phyloP scores from a whole-genome alignment of 495 filamentous ascomycete species.

The Chlorociboria aeruginascens region DNA sequence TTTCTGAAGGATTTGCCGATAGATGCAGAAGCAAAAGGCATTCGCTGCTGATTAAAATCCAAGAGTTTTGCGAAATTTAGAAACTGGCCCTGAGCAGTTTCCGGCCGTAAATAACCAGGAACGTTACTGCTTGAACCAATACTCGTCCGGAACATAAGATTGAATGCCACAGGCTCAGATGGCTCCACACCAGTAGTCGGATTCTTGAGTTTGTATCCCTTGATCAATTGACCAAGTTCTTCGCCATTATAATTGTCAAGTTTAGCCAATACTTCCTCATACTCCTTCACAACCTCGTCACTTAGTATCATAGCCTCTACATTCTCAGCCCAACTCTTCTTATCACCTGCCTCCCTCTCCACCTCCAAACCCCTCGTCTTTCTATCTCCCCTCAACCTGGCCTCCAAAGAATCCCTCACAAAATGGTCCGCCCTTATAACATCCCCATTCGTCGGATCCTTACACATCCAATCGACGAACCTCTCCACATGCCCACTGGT shows the following conservation, averaged over 20 bases:
- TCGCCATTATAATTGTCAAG: slow-evolving; percentile 68
- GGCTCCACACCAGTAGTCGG: slow-evolving; percentile 47
- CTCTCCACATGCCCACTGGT: slow-evolving; percentile 96
- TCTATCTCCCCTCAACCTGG: slow-evolving; percentile 55
- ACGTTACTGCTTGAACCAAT: slow-evolving; percentile 54
- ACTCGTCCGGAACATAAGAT: slow-evolving; percentile 67
- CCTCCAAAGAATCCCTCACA: slow-evolving; percentile 84
- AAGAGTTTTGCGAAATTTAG: slow-evolving; percentile 63
- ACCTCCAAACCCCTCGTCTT: slow-evolving; percentile 47
- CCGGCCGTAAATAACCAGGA: slow-evolving; percentile 54
- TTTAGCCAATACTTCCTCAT: slow-evolving; percentile 58
- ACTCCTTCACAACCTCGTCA: slow-evolving; percentile 55
- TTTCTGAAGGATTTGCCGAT: slow-evolving; percentile 74
- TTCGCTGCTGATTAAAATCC: slow-evolving; percentile 61
- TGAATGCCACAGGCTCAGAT: slow-evolving; percentile 55
- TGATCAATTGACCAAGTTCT: slow-evolving; percentile 58
- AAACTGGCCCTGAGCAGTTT: slow-evolving; percentile 70
- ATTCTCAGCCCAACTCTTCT: slow-evolving; percentile 45
- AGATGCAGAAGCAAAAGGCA: slow-evolving; percentile 69
- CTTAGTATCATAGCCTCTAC: slow-evolving; percentile 49
- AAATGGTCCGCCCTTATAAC: slow-evolving; percentile 93
- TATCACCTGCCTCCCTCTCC: slow-evolving; percentile 46
- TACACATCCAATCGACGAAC: slow-evolving; percentile 99
- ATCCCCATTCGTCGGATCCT: slow-evolving; percentile 94
- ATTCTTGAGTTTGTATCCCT: slow-evolving; percentile 59